Evolutionary conservation across 331 rosid genomes (phyloP).

Genomic region (Telfairia occidentalis): DNA sequence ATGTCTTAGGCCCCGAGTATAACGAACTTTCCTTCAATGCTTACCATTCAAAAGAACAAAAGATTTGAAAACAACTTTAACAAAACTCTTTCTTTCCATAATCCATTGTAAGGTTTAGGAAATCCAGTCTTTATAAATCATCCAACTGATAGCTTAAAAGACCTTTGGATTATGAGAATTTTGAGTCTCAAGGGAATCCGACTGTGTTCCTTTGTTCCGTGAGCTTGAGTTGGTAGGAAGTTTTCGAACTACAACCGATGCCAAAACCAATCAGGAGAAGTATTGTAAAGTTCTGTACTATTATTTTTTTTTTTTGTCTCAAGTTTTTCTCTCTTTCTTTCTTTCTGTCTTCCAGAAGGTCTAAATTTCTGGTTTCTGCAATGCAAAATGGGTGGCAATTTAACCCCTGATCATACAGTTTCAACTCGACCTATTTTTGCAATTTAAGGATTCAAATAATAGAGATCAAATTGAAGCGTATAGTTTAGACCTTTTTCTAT

Average conservation of each 20-base stretch:
- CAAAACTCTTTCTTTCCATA: background rate
- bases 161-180: background rate
- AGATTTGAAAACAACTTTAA: no score
- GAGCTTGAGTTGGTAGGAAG: background rate
- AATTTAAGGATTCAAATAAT: background rate
- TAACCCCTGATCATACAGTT: background rate
- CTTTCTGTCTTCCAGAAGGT: background rate
- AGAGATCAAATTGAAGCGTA: background rate
- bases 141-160: background rate
- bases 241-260: background rate
- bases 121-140: background rate
- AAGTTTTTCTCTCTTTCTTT: no score
- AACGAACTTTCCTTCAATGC: no score
- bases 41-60: background rate
- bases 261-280: background rate
- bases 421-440: background rate
- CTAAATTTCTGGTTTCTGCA: background rate
- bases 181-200: background rate
- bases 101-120: background rate
- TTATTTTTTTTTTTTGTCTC: no score
- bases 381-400: background rate
- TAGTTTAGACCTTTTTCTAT: background rate
- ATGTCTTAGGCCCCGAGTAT: no score
- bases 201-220: background rate
- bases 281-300: no score